Percentiles rank a stretch among this genome's conserved stretches.
These are phyloP conservation scores for Trichoderma sp. DNA, from an alignment of 2,329 filamentous ascomycete genomes.

Conservation along the genomic window DNA sequence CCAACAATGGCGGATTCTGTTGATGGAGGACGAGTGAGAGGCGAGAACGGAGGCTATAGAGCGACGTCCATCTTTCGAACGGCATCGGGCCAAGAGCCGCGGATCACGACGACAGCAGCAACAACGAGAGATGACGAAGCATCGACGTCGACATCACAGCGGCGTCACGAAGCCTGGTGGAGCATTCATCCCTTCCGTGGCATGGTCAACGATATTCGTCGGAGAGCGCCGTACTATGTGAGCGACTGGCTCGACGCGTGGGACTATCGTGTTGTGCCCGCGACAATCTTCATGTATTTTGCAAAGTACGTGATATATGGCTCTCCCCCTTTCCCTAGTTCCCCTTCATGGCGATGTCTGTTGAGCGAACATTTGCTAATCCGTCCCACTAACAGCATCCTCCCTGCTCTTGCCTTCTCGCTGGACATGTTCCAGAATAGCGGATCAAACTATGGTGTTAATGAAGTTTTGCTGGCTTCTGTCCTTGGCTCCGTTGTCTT, in stretches of 20 bases:
- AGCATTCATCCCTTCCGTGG: constrained; percentile 71
- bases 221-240: constrained; percentile 71
- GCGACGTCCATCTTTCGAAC: neutral
- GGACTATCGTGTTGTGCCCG: constrained; percentile 85
- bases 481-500: constrained; percentile 82
- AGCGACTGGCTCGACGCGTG: constrained; percentile 85
- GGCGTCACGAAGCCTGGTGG: constrained; percentile 57
- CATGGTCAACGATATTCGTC: constrained; percentile 74
- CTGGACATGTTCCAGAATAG: constrained; percentile 93
- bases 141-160: neutral
- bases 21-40: neutral
- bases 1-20: neutral
- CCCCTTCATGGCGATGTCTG: neutral
- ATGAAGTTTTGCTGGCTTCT: constrained; percentile 83
- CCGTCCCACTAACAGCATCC: constrained; percentile 55
- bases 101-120: neutral
- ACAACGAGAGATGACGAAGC: neutral
- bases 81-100: neutral
- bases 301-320: constrained; percentile 62
- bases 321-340: neutral
- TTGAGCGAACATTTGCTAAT: neutral
- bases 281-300: constrained; percentile 92
- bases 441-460: constrained; percentile 79
- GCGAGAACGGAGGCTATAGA: neutral
- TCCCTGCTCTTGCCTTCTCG: constrained; percentile 84